These are phyloP conservation scores for Boletus pseudopeckii DNA, from an alignment of 768 basidiomycete species.

Conservation along the genomic window DNA sequence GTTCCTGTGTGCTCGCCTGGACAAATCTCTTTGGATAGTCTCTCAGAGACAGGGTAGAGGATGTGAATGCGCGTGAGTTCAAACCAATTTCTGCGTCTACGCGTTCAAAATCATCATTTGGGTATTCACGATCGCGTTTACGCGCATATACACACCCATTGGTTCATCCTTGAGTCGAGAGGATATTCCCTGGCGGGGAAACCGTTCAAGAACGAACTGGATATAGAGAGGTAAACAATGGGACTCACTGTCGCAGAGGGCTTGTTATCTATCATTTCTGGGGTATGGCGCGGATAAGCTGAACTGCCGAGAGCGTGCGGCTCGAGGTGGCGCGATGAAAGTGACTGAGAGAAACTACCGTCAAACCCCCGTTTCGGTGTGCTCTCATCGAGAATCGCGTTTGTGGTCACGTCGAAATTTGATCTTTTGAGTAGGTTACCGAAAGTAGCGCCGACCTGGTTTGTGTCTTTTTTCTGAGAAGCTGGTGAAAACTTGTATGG, in stretches of 20 bases:
- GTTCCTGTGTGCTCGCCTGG: conserved; percentile 10
- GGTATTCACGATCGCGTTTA: background rate
- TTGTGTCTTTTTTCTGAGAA: conserved; percentile 9
- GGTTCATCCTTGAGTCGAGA: conserved; percentile 8
- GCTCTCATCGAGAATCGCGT: conserved; percentile 7
- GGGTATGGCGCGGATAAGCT: background rate
- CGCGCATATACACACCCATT: conserved; percentile 26
- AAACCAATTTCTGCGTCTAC: conserved; percentile 14
- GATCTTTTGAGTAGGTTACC: conserved; percentile 7
- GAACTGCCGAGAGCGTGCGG: conserved; percentile 7
- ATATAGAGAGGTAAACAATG: background rate
- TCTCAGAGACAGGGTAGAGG: background rate
- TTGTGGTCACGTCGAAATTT: conserved; percentile 3
- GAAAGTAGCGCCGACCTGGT: conserved; percentile 2
- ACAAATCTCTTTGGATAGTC: conserved; percentile 6
- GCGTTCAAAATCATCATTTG: background rate
- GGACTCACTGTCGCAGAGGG: conserved; percentile 7
- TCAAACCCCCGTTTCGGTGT: conserved; percentile 5
- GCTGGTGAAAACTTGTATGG: conserved; percentile 19
- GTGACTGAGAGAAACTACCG: conserved; percentile 2
- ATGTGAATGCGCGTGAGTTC: background rate
- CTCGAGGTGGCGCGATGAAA: conserved; percentile 13
- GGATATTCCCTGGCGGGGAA: conserved; percentile 6
- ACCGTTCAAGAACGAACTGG: background rate
- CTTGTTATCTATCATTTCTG: conserved; percentile 7